phyloP scores from a whole-genome alignment of 2,329 filamentous ascomycete species.

The Arthrobotrys conoides region DNA sequence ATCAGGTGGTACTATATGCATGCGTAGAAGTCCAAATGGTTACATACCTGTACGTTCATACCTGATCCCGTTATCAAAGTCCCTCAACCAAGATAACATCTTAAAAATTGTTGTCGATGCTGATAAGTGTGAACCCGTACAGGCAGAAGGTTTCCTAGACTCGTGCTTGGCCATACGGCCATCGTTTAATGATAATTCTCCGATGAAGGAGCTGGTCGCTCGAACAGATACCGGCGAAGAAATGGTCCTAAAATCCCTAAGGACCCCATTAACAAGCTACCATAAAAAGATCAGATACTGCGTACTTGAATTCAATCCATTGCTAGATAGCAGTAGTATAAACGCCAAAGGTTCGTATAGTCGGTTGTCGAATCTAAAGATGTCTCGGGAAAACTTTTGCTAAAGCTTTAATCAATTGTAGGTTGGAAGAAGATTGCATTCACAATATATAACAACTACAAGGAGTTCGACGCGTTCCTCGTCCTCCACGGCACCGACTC shows the following conservation, averaged over 20 bases:
- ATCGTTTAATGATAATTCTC: slow-evolving; percentile 84
- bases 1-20: slow-evolving; percentile 83
- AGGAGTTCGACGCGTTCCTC: slow-evolving; percentile 89
- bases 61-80: slow-evolving; percentile 7
- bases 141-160: slow-evolving; percentile 79
- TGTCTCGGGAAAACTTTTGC: background rate
- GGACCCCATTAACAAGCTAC: slow-evolving; percentile 70
- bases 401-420: background rate
- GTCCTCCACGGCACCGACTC: slow-evolving; percentile 93
- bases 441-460: slow-evolving; percentile 85
- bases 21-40: slow-evolving; percentile 84
- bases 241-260: slow-evolving; percentile 65
- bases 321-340: slow-evolving; percentile 92
- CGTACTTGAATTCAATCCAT: slow-evolving; percentile 84
- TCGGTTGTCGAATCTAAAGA: background rate
- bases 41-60: slow-evolving; percentile 78
- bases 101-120: background rate
- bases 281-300: slow-evolving; percentile 85
- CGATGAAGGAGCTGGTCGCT: slow-evolving; percentile 72
- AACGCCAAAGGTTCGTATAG: slow-evolving; percentile 81
- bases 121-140: slow-evolving; percentile 1
- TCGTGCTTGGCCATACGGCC: slow-evolving; percentile 84
- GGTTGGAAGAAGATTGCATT: slow-evolving; percentile 88
- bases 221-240: slow-evolving; percentile 70
- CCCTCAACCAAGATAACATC: background rate